These are phyloP conservation scores for Coemansia sp. DNA, from an alignment of 192 early-diverging fungal species.

Conservation along the genomic window DNA sequence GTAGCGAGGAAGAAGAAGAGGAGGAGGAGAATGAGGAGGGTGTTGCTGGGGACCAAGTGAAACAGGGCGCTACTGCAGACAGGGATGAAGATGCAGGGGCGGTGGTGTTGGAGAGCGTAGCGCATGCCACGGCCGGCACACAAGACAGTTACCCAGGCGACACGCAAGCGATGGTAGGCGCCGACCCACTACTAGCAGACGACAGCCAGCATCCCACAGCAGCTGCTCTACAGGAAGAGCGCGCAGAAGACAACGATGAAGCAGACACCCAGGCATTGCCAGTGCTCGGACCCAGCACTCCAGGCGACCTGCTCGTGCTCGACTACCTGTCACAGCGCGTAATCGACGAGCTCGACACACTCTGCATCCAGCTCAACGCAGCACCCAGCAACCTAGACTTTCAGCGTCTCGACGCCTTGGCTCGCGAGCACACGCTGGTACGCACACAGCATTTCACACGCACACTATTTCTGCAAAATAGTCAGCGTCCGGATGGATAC, in stretches of 20 bases:
- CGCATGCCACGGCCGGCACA: not conserved
- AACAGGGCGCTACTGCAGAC: not conserved
- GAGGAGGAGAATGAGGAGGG: not conserved
- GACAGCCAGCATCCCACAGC: not conserved
- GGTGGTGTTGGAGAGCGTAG: not conserved
- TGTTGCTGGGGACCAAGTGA: not conserved
- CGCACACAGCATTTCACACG: conserved; percentile 39
- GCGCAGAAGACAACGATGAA: too few species aligned
- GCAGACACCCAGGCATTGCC: too few species aligned
- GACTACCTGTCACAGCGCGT: conserved; percentile 38
- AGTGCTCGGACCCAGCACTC: conserved; percentile 5
- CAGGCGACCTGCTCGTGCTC: conserved; percentile 32
- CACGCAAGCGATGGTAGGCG: not conserved
- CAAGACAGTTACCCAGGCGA: not conserved
- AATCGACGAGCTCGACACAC: conserved; percentile 11
- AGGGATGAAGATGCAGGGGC: not conserved
- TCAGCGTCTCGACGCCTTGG: conserved; percentile 28
- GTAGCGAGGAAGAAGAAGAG: too few species aligned
- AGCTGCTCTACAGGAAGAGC: too few species aligned
- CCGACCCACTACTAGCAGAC: not conserved
- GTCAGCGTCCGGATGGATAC: conserved; percentile 18
- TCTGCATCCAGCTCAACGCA: not conserved
- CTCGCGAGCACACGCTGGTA: conserved; percentile 26
- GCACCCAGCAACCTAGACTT: not conserved
- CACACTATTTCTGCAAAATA: conserved; percentile 15